A percentile compares a stretch with the other conserved stretches of the same genome.
Conservation (phyloP, 2,329 filamentous ascomycete genomes). For the Sarocladium strictum region DNA sequence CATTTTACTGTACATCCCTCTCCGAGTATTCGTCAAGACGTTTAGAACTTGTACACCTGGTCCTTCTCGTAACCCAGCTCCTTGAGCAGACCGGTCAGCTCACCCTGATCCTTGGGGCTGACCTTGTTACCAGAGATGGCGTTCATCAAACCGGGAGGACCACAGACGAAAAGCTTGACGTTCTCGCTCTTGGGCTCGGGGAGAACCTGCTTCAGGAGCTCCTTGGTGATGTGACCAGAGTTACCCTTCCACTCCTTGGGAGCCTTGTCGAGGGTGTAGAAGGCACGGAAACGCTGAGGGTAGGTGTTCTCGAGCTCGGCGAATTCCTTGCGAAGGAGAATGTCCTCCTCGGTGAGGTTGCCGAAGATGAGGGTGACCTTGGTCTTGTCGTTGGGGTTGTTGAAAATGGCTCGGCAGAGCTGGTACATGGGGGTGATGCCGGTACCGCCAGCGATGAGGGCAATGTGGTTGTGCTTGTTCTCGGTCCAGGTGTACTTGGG, state of each 20-base stretch:
- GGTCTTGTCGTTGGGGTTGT: constrained; percentile 93
- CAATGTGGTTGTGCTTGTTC: constrained; percentile 92
- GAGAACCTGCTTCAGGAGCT: constrained; percentile 88
- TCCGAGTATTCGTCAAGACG: not conserved
- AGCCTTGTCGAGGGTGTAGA: constrained; percentile 86
- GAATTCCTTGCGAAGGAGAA: constrained; percentile 82
- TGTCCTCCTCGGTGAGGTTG: constrained; percentile 85
- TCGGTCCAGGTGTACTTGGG: constrained; percentile 85
- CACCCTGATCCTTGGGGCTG: constrained; percentile 90
- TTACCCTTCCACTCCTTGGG: constrained; percentile 70
- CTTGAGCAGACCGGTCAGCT: constrained; percentile 74
- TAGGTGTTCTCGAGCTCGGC: constrained; percentile 88
- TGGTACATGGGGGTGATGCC: constrained; percentile 99
- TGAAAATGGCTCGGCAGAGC: constrained; percentile 85
- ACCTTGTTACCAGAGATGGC: constrained; percentile 85
- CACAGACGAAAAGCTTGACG: constrained; percentile 95
- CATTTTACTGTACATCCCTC: not conserved
- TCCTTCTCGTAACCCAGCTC: constrained; percentile 66
- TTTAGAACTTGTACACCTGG: constrained; percentile 91
- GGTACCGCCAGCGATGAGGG: constrained; percentile 85
- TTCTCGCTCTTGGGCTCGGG: constrained; percentile 88
- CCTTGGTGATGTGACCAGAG: constrained; percentile 81
- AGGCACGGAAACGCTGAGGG: constrained; percentile 89
- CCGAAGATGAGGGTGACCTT: constrained; percentile 95
- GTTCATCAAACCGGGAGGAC: constrained; percentile 89